Evolutionary conservation across 345 rosid genomes (phyloP), one percentile per base, ranked within the genome.

Genomic region (Euclidium syriacum): DNA sequence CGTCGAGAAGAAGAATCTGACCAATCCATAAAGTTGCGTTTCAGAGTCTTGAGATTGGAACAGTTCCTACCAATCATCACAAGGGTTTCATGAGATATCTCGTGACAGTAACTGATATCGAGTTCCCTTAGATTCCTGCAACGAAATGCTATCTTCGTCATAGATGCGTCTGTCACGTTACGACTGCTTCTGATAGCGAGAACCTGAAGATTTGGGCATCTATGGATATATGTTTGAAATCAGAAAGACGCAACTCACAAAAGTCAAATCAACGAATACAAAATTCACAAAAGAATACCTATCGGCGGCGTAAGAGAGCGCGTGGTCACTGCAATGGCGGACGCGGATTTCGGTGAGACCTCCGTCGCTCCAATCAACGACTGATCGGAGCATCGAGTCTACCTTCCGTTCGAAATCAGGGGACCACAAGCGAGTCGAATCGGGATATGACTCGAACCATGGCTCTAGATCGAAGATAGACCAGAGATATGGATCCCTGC

Each of bases 311-410:
- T 77, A 72, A 65, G 64, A 63, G 64, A 92, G 70, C 22, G 96
- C 66, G 23, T 58, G 76, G 68, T 92, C 94, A 56, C 94, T 86
- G 83, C 98, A 86, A 83, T 88, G 94, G 19, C 89, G 78, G 26
- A 85, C 68, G 12, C 78, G 87, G 56, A 92, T 81, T 61, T 73
- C 71, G 3, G 83, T 67, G 32, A 92, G 84, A 16, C 72, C 64
- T 3, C 79, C 85, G 23, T 60, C 68, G 79, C 89, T 83, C 95
- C 89, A 87, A 58, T 62, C 65, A 46, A 87, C 72, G 30, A 75
- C 86, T 3, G 88, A 87, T 39, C 79, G 69, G 61, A 92, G 74
- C 85, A 86, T 76, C 38, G 89, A 85, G 47, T 89, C 91, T 39
- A 89, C 67, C 67, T 64, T 77, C 27, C 75, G 52, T 75, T 87